Evolutionary conservation across 2,329 filamentous ascomycete genomes (phyloP).

Genomic region (Pseudopithomyces chartarum): DNA sequence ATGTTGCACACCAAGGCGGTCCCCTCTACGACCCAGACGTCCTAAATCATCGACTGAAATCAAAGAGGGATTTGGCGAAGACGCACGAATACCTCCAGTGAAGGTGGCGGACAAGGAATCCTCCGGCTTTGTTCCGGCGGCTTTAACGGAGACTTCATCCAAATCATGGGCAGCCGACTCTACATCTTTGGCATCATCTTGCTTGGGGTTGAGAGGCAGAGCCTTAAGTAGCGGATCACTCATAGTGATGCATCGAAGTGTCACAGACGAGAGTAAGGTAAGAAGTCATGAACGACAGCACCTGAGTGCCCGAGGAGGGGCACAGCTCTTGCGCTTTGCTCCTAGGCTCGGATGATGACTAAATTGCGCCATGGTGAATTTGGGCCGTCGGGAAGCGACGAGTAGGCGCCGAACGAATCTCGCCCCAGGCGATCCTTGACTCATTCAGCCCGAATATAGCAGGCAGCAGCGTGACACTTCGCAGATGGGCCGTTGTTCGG

Average conservation of each 20-base stretch:
- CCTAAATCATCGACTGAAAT: conserved; percentile 41
- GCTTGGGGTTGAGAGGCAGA: conserved; percentile 18
- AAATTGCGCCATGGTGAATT: conserved; percentile 2
- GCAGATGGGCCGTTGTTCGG: not conserved
- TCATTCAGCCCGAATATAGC: not conserved
- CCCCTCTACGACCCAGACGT: conserved; percentile 29
- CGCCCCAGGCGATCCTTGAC: not conserved
- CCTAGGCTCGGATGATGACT: conserved; percentile 1
- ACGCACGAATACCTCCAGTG: conserved; percentile 36
- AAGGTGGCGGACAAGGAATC: conserved; percentile 27
- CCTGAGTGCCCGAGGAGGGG: conserved; percentile 1
- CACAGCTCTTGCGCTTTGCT: not conserved
- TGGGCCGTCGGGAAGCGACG: conserved; percentile 3
- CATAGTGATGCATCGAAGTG: conserved; percentile 31
- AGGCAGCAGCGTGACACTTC: not conserved
- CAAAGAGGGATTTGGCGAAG: conserved; percentile 40
- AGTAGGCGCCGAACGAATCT: not conserved
- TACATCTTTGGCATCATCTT: conserved; percentile 17
- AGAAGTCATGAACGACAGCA: not conserved
- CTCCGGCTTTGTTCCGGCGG: conserved; percentile 36
- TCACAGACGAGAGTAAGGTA: not conserved
- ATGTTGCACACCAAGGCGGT: conserved; percentile 19
- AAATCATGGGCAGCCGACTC: conserved; percentile 13
- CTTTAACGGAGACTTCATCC: conserved; percentile 24
- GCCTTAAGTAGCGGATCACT: conserved; percentile 21